Conservation (phyloP, 495 filamentous ascomycete species). For the Annulohypoxylon stygium region DNA sequence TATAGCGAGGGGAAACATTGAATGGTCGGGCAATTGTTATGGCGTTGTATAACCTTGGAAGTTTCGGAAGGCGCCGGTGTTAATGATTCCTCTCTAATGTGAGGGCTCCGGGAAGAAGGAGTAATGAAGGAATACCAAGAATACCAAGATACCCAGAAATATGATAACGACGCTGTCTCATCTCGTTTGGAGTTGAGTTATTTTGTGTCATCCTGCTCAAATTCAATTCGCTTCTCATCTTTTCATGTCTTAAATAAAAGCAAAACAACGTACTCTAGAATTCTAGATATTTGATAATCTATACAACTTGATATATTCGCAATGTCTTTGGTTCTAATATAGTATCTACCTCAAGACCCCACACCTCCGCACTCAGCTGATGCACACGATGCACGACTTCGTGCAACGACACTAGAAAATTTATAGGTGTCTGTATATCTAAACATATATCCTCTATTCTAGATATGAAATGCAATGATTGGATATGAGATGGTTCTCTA, state of each 20-base stretch:
- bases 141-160: slow-evolving; percentile 45
- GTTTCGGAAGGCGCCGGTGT: slow-evolving; percentile 19
- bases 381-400: slow-evolving; percentile 12
- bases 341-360: slow-evolving; percentile 3
- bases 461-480: background rate
- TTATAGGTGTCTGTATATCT: background rate
- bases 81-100: slow-evolving; percentile 18
- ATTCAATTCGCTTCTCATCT: slow-evolving; percentile 12
- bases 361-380: slow-evolving; percentile 1
- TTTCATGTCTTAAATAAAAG: slow-evolving; percentile 2
- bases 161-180: slow-evolving; percentile 31
- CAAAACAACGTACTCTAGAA: background rate
- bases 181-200: slow-evolving; percentile 35
- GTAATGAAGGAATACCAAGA: background rate
- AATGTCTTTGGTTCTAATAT: slow-evolving; percentile 8
- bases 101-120: slow-evolving; percentile 3
- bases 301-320: slow-evolving; percentile 1
- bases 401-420: background rate
- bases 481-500: slow-evolving; percentile 34
- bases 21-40: slow-evolving; percentile 20
- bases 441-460: slow-evolving; percentile 5
- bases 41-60: slow-evolving; percentile 13
- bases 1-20: background rate
- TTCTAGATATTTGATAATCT: background rate
- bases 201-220: slow-evolving; percentile 20